Base-by-base conservation (phyloP, 441 rosid species). In the Populus hybrid region DNA sequence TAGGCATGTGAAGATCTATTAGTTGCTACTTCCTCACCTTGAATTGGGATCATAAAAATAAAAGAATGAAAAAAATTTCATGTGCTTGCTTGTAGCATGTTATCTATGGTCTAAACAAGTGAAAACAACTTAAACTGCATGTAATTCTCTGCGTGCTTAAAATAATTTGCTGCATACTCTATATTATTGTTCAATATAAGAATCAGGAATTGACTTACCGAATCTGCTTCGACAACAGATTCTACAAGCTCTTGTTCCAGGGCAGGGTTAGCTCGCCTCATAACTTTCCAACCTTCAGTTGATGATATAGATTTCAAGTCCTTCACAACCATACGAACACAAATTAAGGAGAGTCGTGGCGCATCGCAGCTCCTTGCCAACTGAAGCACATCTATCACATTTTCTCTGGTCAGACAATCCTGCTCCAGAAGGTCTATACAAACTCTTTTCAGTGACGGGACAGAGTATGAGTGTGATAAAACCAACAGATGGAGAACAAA, bases 261-360 rank as follows among this genome's bases (percentile, higher is more conserved):
- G 29, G 83, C 78, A 80, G 92, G 94, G 81, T 89, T 83, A 70
- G 82, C 80, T 24, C 79, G 83, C 84, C 71, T 90, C 98, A 95
- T 92, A 64, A 89, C 90, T 76, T 86, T 93, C 99, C 98, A 93
- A 67, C 96, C 98, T 53, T 95, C 97, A 29, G 94, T 90, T 50
- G 84, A 80, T 73, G 93, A 88, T 81, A 93, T 74, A 77, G 90
- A 83, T 86, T 88, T 91, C 77, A 93, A 92, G 86, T 93, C 92
- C 82, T 84, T 88, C 74, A 93, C 84, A 68, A 90, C 80, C 91
- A 87, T 84, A 29, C 87, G 90, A 28, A 86, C 68, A 75, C 99
- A 95, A 53, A 86, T 5, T 70, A 87, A 84, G 83, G 84, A 79
- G 64, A 93, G 92, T 73, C 92, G 88, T 7, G 90, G 80, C 1